Percentiles rank a stretch among this genome's conserved stretches.
phyloP scores from a whole-genome alignment of 192 early-diverging fungal species.

The Tieghemiomyces parasiticus region DNA sequence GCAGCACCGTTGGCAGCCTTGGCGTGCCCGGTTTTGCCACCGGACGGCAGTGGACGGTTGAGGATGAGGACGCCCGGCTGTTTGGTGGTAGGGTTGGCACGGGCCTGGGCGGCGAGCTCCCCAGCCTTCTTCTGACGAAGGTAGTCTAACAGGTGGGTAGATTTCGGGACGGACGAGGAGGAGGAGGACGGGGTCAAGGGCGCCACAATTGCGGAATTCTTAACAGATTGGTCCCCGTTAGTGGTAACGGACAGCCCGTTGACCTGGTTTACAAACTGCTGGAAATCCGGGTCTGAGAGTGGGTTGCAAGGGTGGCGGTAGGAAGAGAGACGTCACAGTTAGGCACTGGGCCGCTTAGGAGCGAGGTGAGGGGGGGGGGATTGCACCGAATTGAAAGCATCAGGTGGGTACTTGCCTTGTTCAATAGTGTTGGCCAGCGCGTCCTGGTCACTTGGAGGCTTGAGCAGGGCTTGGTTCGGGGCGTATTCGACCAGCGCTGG shows the following conservation, averaged over 20 bases:
- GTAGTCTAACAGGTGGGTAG: neutral
- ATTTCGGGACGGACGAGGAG: neutral
- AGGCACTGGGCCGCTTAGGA: neutral
- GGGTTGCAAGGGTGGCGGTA: neutral
- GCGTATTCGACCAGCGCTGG: slow-evolving; percentile 68
- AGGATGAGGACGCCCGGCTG: neutral
- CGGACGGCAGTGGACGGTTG: neutral
- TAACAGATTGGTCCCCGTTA: neutral
- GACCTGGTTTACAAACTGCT: neutral
- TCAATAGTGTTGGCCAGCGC: neutral
- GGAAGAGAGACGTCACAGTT: neutral
- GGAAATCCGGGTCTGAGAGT: neutral
- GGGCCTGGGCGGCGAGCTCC: too few relatives aligned
- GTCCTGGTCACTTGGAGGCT: neutral
- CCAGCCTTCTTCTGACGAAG: neutral
- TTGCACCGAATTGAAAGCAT: neutral
- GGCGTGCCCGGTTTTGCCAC: neutral
- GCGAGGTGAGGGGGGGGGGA: neutral
- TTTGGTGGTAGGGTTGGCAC: neutral
- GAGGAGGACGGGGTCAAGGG: neutral
- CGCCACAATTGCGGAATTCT: neutral
- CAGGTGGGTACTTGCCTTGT: neutral
- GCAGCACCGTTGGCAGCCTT: neutral
- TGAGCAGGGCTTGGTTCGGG: slow-evolving; percentile 13
- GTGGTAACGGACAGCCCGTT: neutral